Evolutionary conservation across 768 basidiomycete genomes (phyloP).

Genomic region (Scleroderma bovista): DNA sequence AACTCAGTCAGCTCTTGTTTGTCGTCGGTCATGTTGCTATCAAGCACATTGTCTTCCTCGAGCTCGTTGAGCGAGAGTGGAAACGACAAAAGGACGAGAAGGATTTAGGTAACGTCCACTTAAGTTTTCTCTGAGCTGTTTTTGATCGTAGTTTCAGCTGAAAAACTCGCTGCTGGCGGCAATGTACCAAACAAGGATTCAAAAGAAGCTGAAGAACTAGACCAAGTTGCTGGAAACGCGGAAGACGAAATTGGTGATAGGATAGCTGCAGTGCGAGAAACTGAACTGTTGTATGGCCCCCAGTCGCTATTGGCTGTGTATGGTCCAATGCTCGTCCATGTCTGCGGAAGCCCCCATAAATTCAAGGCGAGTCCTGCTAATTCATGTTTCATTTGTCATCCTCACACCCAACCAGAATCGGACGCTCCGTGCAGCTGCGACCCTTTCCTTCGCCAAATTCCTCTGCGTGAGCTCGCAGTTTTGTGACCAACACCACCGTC

Average conservation of each 20-base stretch:
- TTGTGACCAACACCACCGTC: conserved; percentile 82
- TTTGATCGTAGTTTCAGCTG: conserved; percentile 36
- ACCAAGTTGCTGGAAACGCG: conserved; percentile 94
- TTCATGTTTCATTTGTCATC: background rate
- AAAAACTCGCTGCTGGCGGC: conserved; percentile 46
- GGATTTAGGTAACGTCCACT: conserved; percentile 53
- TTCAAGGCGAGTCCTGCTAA: conserved; percentile 62
- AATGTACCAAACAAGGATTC: conserved; percentile 35
- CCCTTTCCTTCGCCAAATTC: conserved; percentile 89
- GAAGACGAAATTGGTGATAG: conserved; percentile 98
- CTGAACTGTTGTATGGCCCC: conserved; percentile 79
- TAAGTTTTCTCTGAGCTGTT: background rate
- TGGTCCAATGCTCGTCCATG: conserved; percentile 85
- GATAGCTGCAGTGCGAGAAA: conserved; percentile 78
- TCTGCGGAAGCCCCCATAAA: conserved; percentile 84
- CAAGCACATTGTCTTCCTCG: conserved; percentile 95
- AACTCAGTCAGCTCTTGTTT: conserved; percentile 90
- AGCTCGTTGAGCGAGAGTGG: conserved; percentile 92
- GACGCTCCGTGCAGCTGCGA: conserved; percentile 81
- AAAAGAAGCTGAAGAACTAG: conserved; percentile 80
- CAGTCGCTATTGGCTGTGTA: conserved; percentile 78
- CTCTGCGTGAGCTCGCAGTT: conserved; percentile 93
- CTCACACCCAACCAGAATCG: conserved; percentile 54
- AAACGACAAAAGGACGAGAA: conserved; percentile 94
- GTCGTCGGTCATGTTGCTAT: conserved; percentile 95